These are phyloP conservation scores for Penicillium psychrofluorescens DNA, from an alignment of 495 filamentous ascomycete species.

Conservation along the genomic window DNA sequence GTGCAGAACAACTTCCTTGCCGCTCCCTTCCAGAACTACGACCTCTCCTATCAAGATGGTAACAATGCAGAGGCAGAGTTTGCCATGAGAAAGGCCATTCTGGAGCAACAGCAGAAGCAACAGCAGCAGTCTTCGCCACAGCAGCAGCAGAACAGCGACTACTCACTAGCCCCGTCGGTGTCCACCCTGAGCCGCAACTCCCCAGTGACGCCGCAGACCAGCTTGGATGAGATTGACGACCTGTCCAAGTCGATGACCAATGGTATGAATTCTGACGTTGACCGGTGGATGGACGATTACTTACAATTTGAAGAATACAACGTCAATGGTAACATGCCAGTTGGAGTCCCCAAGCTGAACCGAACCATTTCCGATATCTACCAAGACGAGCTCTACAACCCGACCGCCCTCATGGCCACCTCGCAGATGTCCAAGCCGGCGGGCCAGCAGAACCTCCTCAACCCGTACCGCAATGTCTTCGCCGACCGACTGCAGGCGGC, in stretches of 20 bases:
- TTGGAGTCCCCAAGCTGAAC: slow-evolving; percentile 67
- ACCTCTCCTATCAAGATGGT: slow-evolving; percentile 33
- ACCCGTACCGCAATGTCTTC: slow-evolving; percentile 55
- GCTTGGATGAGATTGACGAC: slow-evolving; percentile 46
- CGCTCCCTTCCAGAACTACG: slow-evolving; percentile 41
- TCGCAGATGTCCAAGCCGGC: slow-evolving; percentile 33
- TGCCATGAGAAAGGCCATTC: slow-evolving; percentile 47
- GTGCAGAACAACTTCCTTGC: slow-evolving; percentile 28
- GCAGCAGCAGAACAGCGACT: slow-evolving; percentile 28
- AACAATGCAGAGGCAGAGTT: slow-evolving; percentile 37
- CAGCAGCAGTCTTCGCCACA: slow-evolving; percentile 12
- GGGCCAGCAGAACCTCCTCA: slow-evolving; percentile 34
- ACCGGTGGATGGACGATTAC: slow-evolving; percentile 53
- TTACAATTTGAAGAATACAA: slow-evolving; percentile 49
- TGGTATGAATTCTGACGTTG: slow-evolving; percentile 45
- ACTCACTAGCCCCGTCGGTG: slow-evolving; percentile 47
- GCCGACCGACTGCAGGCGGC: slow-evolving; percentile 69
- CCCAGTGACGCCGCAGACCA: slow-evolving; percentile 50
- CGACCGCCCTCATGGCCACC: slow-evolving; percentile 46
- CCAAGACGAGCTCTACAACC: slow-evolving; percentile 79
- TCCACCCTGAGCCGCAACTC: slow-evolving; percentile 50
- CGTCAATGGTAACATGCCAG: slow-evolving; percentile 24
- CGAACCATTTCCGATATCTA: slow-evolving; percentile 82
- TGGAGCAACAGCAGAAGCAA: slow-evolving; percentile 40
- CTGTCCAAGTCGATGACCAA: slow-evolving; percentile 35